Conservation (phyloP, 2,329 filamentous ascomycete species). For the Lasiodiplodia theobromae region DNA sequence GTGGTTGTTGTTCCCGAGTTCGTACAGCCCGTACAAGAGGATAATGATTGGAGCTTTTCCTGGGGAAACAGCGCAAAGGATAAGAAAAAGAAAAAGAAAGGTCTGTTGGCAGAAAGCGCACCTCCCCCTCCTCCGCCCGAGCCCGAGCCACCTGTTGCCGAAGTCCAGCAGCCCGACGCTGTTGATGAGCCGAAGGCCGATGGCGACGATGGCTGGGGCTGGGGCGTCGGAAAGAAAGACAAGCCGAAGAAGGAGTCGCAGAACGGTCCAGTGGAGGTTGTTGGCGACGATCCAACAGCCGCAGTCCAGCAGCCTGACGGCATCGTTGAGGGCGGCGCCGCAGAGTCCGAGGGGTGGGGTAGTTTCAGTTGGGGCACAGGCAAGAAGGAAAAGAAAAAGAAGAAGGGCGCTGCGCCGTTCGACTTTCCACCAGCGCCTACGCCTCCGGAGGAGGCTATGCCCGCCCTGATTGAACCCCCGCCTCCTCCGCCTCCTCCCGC, state of each 20-base stretch:
- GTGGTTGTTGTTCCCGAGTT: background rate
- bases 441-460: slow-evolving; percentile 21
- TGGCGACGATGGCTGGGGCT: slow-evolving; percentile 22
- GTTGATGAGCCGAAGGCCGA: slow-evolving; percentile 25
- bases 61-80: slow-evolving; percentile 40
- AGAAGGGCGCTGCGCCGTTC: slow-evolving; percentile 25
- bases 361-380: slow-evolving; percentile 8
- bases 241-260: slow-evolving; percentile 41
- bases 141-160: slow-evolving; percentile 43
- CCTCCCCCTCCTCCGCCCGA: slow-evolving; percentile 13
- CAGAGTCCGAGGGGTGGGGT: slow-evolving; percentile 15
- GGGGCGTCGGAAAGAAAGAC: slow-evolving; percentile 35
- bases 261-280: slow-evolving; percentile 27
- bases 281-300: slow-evolving; percentile 18
- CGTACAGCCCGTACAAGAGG: background rate
- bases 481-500: slow-evolving; percentile 12
- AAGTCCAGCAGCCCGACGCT: slow-evolving; percentile 33
- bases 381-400: slow-evolving; percentile 31
- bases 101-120: slow-evolving; percentile 37
- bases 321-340: slow-evolving; percentile 18
- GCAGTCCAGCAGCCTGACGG: slow-evolving; percentile 28
- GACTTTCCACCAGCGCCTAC: slow-evolving; percentile 26
- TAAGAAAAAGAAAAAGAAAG: slow-evolving; percentile 48
- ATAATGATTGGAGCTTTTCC: slow-evolving; percentile 38
- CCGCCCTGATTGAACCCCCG: background rate